phyloP scores from a whole-genome alignment of 257 asterid species.

The Avicennia marina region DNA sequence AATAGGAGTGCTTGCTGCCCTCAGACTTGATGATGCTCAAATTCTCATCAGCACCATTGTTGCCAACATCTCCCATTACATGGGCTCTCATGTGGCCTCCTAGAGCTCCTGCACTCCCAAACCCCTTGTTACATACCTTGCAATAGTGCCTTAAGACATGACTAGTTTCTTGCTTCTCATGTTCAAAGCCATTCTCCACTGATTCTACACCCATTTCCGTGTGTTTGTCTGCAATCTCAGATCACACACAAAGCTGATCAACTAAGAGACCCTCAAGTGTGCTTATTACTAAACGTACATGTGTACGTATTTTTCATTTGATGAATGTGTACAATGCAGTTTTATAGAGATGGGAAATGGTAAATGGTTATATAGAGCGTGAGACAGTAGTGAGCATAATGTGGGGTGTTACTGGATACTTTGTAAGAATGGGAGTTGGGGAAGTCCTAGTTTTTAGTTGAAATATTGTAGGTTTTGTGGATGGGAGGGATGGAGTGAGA shows the following conservation, averaged over 20 bases:
- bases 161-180: constrained; percentile 16
- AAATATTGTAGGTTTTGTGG: constrained; percentile 40
- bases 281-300: neutral
- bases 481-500: constrained; percentile 31
- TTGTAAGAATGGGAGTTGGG: constrained; percentile 31
- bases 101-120: constrained; percentile 45
- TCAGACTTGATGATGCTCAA: constrained; percentile 14
- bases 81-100: constrained; percentile 72
- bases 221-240: neutral
- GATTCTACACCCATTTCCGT: constrained; percentile 15
- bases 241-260: neutral
- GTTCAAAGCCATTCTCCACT: constrained; percentile 21
- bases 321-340: neutral
- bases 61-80: constrained; percentile 25
- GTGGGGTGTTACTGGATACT: constrained; percentile 1
- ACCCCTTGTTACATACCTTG: constrained; percentile 40
- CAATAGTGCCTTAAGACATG: constrained; percentile 30
- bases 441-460: constrained; percentile 63
- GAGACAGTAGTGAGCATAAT: constrained; percentile 26
- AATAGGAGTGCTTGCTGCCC: constrained; percentile 46
- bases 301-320: neutral
- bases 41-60: constrained; percentile 14
- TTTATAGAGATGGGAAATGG: neutral
- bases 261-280: neutral
- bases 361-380: constrained; percentile 20